A percentile compares a stretch with the other conserved stretches of the same genome.
Evolutionary conservation across 495 filamentous ascomycete genomes (phyloP).

Genomic region (Ascodesmis nigricans): DNA sequence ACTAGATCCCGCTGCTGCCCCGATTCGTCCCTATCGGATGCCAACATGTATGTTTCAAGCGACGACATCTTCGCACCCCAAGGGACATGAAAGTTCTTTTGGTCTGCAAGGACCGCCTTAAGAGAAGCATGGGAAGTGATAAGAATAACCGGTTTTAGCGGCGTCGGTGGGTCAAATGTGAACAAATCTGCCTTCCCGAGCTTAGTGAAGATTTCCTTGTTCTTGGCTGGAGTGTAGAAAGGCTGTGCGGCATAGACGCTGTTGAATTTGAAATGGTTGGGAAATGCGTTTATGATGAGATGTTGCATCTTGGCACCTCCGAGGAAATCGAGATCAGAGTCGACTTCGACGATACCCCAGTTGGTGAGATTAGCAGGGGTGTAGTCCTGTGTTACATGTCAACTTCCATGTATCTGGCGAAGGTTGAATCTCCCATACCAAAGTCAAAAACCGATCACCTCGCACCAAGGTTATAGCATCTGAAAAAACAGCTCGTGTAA

Average conservation of each 20-base stretch:
- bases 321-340: constrained; percentile 28
- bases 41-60: constrained; percentile 33
- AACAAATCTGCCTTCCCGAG: constrained; percentile 30
- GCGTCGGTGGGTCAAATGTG: constrained; percentile 28
- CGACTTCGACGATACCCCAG: constrained; percentile 42
- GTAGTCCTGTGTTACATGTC: constrained; percentile 39
- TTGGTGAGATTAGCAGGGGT: constrained; percentile 57
- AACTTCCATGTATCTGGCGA: background rate
- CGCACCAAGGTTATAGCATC: constrained; percentile 64
- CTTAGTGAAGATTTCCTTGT: constrained; percentile 28
- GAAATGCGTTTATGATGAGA: constrained; percentile 38
- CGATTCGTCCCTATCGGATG: constrained; percentile 30
- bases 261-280: constrained; percentile 34
- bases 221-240: constrained; percentile 33
- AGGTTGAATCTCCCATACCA: constrained; percentile 6
- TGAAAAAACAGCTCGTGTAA: constrained; percentile 54
- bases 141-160: constrained; percentile 21
- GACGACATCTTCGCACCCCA: constrained; percentile 34
- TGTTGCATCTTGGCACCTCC: constrained; percentile 40
- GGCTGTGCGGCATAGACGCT: constrained; percentile 24
- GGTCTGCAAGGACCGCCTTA: constrained; percentile 28
- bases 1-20: constrained; percentile 27
- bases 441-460: constrained; percentile 63
- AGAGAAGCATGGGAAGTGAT: constrained; percentile 32
- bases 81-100: constrained; percentile 32